Percentiles rank a stretch among this genome's conserved stretches.
Evolutionary conservation across 2,329 filamentous ascomycete species (phyloP).

Genomic region (Chrysosporium queenslandicum): DNA sequence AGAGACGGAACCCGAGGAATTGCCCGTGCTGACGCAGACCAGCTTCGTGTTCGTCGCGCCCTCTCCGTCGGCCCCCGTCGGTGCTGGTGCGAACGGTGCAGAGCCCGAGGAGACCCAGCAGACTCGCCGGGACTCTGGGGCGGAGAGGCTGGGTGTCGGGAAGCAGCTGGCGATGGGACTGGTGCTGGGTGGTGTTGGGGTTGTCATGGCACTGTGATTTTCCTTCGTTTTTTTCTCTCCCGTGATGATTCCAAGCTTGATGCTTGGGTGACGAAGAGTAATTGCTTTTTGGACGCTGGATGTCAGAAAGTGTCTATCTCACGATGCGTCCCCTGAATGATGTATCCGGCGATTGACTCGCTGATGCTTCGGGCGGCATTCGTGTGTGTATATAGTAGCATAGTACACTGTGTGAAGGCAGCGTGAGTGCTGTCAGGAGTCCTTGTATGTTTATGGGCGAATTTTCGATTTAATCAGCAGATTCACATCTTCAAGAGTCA

Average conservation of each 20-base stretch:
- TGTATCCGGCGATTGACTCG: constrained; percentile 5
- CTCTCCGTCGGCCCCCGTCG: background rate
- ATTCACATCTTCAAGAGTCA: no score
- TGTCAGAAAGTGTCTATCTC: background rate
- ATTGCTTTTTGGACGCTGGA: background rate
- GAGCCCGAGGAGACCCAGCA: background rate
- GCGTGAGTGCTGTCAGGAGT: background rate
- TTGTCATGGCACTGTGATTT: background rate
- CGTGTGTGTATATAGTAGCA: no score
- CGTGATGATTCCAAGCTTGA: background rate
- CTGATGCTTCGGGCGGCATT: background rate
- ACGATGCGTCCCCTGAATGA: no score
- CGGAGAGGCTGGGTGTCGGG: background rate
- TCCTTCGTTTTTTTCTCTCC: background rate
- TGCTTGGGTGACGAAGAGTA: background rate
- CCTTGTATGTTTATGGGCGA: background rate
- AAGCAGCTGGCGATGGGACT: background rate
- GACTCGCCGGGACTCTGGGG: background rate
- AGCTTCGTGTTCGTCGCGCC: background rate
- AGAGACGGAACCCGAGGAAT: background rate
- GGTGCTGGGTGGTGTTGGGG: background rate
- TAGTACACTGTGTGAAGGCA: no score
- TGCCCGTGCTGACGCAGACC: background rate
- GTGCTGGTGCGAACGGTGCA: background rate
- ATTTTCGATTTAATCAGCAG: background rate